Evolutionary conservation across 2,329 filamentous ascomycete species (phyloP).

Genomic region (Pseudogymnoascus sp.): DNA sequence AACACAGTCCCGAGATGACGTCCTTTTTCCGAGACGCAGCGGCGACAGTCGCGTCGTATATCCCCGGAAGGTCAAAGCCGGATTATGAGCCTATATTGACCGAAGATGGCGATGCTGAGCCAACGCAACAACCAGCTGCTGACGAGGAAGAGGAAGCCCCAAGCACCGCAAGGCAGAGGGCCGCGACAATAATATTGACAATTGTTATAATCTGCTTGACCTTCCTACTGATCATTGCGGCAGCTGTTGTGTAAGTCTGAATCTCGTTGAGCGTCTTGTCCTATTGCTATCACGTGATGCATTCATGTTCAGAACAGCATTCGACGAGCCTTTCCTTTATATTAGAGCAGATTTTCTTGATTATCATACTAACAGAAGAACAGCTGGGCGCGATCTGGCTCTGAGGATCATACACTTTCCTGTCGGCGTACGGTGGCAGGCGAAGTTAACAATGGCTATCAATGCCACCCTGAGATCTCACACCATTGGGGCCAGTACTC

Average conservation of each 20-base stretch:
- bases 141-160: neutral
- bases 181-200: neutral
- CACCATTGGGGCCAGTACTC: conserved; percentile 75
- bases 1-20: neutral
- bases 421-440: neutral
- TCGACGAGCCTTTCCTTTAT: neutral
- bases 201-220: neutral
- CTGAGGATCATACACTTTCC: neutral
- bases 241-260: neutral
- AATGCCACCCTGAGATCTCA: conserved; percentile 27
- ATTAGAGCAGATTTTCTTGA: neutral
- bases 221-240: neutral
- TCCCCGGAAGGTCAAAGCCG: neutral
- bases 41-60: neutral
- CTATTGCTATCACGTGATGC: neutral
- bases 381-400: neutral
- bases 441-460: conserved; percentile 22
- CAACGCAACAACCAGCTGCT: neutral
- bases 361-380: neutral
- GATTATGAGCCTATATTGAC: neutral
- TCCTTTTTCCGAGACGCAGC: neutral
- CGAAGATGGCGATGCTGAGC: neutral
- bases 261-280: neutral
- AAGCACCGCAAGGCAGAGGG: neutral
- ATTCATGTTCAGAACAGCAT: neutral